phyloP scores from a whole-genome alignment of 116 monocot species.

The Iris pallida region DNA sequence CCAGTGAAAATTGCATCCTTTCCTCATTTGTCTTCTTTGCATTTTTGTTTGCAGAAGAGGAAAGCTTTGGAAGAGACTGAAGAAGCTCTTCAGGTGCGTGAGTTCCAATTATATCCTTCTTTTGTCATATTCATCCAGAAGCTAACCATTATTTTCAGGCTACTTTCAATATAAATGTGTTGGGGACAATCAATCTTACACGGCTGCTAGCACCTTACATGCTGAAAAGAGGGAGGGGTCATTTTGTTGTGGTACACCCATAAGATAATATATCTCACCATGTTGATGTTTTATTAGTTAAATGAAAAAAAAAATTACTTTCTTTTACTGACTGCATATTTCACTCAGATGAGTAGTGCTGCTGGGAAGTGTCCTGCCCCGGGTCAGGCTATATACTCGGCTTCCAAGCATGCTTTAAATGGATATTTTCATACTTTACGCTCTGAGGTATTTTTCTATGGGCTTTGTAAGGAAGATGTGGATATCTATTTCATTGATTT shows the following conservation, averaged over 20 bases:
- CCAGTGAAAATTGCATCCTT: no score
- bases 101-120: conserved; percentile 1
- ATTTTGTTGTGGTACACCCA: conserved; percentile 84
- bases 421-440: conserved; percentile 92
- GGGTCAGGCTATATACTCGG: conserved; percentile 91
- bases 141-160: conserved; percentile 19
- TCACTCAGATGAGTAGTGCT: conserved; percentile 92
- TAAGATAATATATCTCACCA: neutral
- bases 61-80: conserved; percentile 65
- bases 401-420: conserved; percentile 93
- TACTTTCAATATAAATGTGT: conserved; percentile 76
- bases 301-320: neutral
- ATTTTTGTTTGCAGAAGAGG: conserved; percentile 53
- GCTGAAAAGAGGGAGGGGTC: conserved; percentile 79
- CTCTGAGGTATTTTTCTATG: conserved; percentile 67
- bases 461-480: neutral
- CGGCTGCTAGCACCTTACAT: conserved; percentile 82
- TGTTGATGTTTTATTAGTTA: neutral
- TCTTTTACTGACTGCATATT: conserved; percentile 2
- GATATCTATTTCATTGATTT: no score
- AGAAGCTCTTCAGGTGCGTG: conserved; percentile 58
- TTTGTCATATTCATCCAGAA: neutral
- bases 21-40: neutral
- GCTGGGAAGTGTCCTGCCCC: conserved; percentile 94
- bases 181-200: conserved; percentile 86